Evolutionary conservation across 1,284 basidiomycete genomes (phyloP), one percentile per base, ranked within the genome.

Genomic region (Apiotrichum porosum): DNA sequence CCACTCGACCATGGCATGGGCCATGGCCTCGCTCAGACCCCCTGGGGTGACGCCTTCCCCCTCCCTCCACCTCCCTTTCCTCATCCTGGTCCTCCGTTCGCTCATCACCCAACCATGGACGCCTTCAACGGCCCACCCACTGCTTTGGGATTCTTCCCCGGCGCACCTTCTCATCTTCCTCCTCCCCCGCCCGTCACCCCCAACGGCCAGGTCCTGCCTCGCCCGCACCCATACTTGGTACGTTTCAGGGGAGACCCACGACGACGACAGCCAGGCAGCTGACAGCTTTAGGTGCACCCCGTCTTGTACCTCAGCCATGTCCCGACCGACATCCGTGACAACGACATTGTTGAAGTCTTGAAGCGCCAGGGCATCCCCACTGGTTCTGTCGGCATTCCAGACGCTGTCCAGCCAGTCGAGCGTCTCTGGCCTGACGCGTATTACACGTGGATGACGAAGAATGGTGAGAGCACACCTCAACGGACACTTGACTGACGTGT

Each of bases 371-470:
- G 60, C 0, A 60, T 63, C 38, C 37, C 57, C 14, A 58, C 61
- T 0, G 40, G 59, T 19, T 42, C 54, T 19, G 54, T 68, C 42
- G 51, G 56, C 8, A 51, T 68, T 13, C 36, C 43, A 2, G 40
- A 44, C 5, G 40, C 59, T 3, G 61, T 67, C 9, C 54, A 47
- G 12, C 43, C 46, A 1, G 34, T 51, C 15, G 37, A 49, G n/a
- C 44, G 66, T 5, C 42, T 66, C 4, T 49, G 54, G 35, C 68
- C 66, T 0, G 56, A 70, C 43, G 52, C 47, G 14, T 60, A 62
- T 44, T 70, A 70, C 42, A 52, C 62, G 17, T 68, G 68, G 65
- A 70, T 70, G 68, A 52, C 58, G 2, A 57, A 52, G 38, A 49
- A 49, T 21, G 64, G 65, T 63, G 18, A 48, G 61, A 36, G 2